Evolutionary conservation across 23 red algal genomes (phyloP), one percentile per base, ranked within the genome.

Genomic region (Chondrus crispus): DNA sequence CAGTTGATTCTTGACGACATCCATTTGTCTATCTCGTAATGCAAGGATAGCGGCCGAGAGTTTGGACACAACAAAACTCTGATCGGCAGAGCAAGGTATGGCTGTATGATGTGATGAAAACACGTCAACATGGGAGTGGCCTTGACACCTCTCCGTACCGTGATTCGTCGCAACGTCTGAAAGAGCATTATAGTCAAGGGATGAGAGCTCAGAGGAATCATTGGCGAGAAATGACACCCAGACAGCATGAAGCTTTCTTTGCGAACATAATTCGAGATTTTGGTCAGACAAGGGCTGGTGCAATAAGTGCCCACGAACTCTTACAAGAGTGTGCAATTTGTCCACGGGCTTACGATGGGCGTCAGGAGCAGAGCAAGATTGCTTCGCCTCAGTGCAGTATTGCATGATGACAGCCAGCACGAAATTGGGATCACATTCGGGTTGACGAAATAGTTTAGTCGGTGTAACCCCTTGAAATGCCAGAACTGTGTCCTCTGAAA

Each of bases 331-430:
- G 14, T 57, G 16, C 16, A 22, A 16, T 39, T 39, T 77, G 44
- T 24, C 8, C 38, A 37, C 6, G 71, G 26, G 26, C 43, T 20
- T 8, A 24, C 44, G 71, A 77, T 26, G 26, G 26, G 26, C 44
- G 29, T 44, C 71, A 77, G 43, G 20, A 24, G 29, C 22, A 22
- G 22, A 57, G 14, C 52, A 57, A 57, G 16, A 57, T 57, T 57
- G 14, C 52, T 22, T 22, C 22, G 16, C 22, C 52, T 14, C 14
- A 57, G 16, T 16, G 52, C 14, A 16, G 13, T 48, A 48, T n/a
- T 77, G n/a, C 71, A 77, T 48, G 19, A 76, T 44, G 12, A 77
- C 38, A 40, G 37, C 71, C n/a, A 46, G 71, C n/a, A 77, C n/a
- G 43, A 77, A 77, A 38, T 44, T 22, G 26, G 13, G 13, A 24